A percentile compares a stretch with the other conserved stretches of the same genome.
Evolutionary conservation across 2,329 filamentous ascomycete genomes (phyloP).

Genomic region (Fusarium sp.): DNA sequence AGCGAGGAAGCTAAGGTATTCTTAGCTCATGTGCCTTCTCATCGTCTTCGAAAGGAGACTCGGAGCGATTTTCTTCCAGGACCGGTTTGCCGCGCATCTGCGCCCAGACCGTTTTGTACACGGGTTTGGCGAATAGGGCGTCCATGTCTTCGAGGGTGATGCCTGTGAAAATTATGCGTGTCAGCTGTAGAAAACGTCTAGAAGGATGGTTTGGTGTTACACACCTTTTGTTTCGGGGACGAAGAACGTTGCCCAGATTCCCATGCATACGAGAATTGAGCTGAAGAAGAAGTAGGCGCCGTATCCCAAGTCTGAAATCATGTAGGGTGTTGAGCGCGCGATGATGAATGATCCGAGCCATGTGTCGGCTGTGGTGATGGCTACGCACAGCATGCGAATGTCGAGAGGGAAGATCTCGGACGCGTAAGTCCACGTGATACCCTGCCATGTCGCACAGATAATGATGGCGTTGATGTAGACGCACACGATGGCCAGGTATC

Average conservation of each 20-base stretch:
- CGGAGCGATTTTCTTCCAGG: slow-evolving; percentile 31
- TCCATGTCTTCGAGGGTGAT: slow-evolving; percentile 61
- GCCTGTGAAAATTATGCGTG: slow-evolving; percentile 22
- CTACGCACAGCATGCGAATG: slow-evolving; percentile 49
- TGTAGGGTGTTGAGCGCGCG: slow-evolving; percentile 52
- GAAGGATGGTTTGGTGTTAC: background rate
- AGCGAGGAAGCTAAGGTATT: slow-evolving; percentile 23
- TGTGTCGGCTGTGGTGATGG: slow-evolving; percentile 48
- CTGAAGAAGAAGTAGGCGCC: slow-evolving; percentile 66
- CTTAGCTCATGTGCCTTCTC: slow-evolving; percentile 34
- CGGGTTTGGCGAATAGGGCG: slow-evolving; percentile 43
- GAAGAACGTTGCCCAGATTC: slow-evolving; percentile 60
- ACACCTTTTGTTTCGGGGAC: slow-evolving; percentile 62
- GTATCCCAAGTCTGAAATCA: slow-evolving; percentile 55
- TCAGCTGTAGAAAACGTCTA: slow-evolving; percentile 5
- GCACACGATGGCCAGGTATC: slow-evolving; percentile 57
- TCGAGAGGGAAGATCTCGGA: slow-evolving; percentile 58
- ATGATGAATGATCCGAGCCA: slow-evolving; percentile 55
- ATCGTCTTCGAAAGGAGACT: slow-evolving; percentile 36
- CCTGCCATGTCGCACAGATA: slow-evolving; percentile 54
- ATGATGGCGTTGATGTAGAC: slow-evolving; percentile 56
- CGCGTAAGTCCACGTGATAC: slow-evolving; percentile 56
- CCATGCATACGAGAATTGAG: slow-evolving; percentile 54
- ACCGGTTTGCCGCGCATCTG: slow-evolving; percentile 35
- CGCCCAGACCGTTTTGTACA: slow-evolving; percentile 47